Evolutionary conservation across 352 stramenopile genomes (phyloP), one percentile per base, ranked within the genome.

Genomic region (Saprolegnia diclina): DNA sequence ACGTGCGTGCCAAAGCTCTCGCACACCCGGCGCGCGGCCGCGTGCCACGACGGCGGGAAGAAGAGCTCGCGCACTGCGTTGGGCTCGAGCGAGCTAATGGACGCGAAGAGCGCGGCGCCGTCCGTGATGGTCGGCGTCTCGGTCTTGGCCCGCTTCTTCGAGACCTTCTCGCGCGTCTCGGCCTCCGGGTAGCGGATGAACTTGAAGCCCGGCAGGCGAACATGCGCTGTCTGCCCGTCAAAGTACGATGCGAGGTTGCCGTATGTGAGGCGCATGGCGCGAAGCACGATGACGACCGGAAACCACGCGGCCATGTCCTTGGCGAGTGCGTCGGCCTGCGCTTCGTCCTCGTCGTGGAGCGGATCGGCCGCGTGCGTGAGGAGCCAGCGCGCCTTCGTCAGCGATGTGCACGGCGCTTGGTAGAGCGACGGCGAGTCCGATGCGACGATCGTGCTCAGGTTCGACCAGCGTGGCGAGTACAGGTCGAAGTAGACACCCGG

Each of bases 401-500:
- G 38, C 14, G 22, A 16, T 52, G 63, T 50, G 53, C 63, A 69
- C n/a, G 63, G 63, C n/a, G 63, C 44, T 37, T 69, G 63, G 29
- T 61, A 69, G 21, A 67, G 16, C 11, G 63, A 55, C n/a, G 5
- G n/a, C 79, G 29, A 72, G 82, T 38, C 64, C 74, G 26, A 63
- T 50, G 18, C 64, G 77, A 16, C 21, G n/a, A 95, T 79, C 46
- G 87, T 80, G 26, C 92, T 63, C 22, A 93, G 44, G 40, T 77
- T 89, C 67, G 74, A 90, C 87, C 87, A 95, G 65, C 90, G 90
- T 50, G 87, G 87, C 65, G 87, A 93, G 66, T 89, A 81, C 42
- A 95, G 71, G 24, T 86, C 79, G 72, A 83, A 92, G 76, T 95
- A 95, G 32, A 82, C 80, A 35, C 83, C 85, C 19, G 83, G 65